These are phyloP conservation scores for Mariannaea elegans DNA, from an alignment of 2,329 filamentous ascomycete species.

Conservation along the genomic window DNA sequence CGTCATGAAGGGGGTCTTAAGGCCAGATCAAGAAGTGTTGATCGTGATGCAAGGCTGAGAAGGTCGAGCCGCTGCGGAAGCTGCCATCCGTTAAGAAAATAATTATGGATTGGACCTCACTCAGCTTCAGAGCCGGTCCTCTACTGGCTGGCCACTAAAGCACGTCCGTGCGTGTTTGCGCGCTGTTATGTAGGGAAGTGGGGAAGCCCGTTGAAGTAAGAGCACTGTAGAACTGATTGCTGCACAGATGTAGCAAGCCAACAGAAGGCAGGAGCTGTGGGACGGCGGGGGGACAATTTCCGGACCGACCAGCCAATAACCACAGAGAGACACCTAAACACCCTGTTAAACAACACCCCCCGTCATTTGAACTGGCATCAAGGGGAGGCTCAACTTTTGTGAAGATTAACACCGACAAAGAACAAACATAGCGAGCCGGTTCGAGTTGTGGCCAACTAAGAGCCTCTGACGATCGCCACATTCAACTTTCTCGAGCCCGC, in stretches of 20 bases:
- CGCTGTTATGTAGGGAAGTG: conserved; percentile 5
- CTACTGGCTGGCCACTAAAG: too few species aligned
- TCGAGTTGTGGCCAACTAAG: conserved; percentile 16
- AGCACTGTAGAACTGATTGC: too few species aligned
- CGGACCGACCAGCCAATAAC: conserved; percentile 43
- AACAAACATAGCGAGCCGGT: conserved; percentile 15
- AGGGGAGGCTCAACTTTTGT: conserved; percentile 31
- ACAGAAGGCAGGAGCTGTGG: too few species aligned
- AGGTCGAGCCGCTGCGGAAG: conserved; percentile 7
- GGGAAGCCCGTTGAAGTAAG: not conserved
- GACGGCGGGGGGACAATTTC: conserved; percentile 47
- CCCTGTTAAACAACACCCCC: conserved; percentile 18
- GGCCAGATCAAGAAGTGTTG: not conserved
- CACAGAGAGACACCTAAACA: not conserved
- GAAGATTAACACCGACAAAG: conserved; percentile 22
- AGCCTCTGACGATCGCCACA: conserved; percentile 19
- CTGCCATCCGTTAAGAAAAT: conserved; percentile 13
- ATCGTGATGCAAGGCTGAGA: conserved; percentile 29
- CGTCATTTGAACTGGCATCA: conserved; percentile 29
- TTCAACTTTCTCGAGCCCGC: conserved; percentile 1
- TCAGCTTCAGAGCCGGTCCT: too few species aligned
- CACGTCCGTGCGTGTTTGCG: conserved; percentile 18
- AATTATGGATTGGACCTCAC: too few species aligned
- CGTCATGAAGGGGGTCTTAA: too few species aligned
- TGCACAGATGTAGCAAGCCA: too few species aligned